Evolutionary conservation across 202 grass and related monocot genomes (phyloP), one percentile per base, ranked within the genome.

Genomic region (Brachypodium distachyon): DNA sequence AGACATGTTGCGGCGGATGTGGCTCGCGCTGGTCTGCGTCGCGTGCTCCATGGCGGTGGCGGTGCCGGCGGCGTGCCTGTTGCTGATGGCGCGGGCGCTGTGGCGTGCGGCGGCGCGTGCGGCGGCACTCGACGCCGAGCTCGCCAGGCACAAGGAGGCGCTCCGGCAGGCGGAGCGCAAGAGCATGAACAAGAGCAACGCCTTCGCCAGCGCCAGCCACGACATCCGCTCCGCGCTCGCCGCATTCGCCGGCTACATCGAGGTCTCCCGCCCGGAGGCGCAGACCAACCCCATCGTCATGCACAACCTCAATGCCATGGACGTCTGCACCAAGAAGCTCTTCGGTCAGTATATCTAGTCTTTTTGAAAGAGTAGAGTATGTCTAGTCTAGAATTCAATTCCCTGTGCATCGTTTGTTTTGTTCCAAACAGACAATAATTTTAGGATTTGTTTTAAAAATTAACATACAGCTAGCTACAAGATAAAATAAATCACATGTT

Each of bases 131-230:
- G 39, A 82, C 28, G 94, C 82, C 11, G 77, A 94, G 18, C 79
- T 94, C 17, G 82, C 90, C 13, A 81, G 27, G 66, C 84, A 84
- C 74, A 92, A 92, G 73, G 89, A 92, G 68, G 89, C 79, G n/a
- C 87, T 92, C 14, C 76, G 80, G 49, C 94, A 94, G 51, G 94
- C 91, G 17, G 94, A 97, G 76, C 84, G 84, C 46, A 97, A 92
- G 80, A 92, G 86, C 61, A 94, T 94, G 94, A 97, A 97, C 82
- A 97, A 97, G 68, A 94, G 84, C 77, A 87, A 94, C 50, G 87
- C 91, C 44, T 90, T 97, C 38, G 79, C 84, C 21, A 77, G 63
- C 12, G 91, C 91, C 40, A 97, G 87, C 76, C 94, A 97, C 29
- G 89, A 97, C 67, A 90, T 97, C 36, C 82, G 91, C 0, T 92